These are phyloP conservation scores for Malus hybrid DNA, from an alignment of 331 rosid genomes.

Conservation along the genomic window DNA sequence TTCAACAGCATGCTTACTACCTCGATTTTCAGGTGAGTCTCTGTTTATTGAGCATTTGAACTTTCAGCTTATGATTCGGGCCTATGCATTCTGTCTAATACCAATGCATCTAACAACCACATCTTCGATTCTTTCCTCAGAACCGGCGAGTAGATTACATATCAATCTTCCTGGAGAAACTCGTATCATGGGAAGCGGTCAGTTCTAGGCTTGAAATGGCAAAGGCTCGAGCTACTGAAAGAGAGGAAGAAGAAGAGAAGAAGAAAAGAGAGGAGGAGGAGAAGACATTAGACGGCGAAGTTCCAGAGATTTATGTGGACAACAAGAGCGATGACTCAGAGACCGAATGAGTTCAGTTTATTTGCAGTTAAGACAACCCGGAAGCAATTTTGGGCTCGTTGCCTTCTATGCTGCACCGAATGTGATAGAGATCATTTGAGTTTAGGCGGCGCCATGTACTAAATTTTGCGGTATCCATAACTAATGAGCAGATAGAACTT, in stretches of 20 bases:
- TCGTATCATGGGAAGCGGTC: slow-evolving; percentile 80
- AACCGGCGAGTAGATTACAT: slow-evolving; percentile 59
- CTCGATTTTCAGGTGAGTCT: slow-evolving; percentile 73
- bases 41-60: not conserved
- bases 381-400: not conserved
- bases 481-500: not conserved
- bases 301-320: slow-evolving; percentile 31
- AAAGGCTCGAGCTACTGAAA: slow-evolving; percentile 45
- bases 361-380: not conserved
- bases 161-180: slow-evolving; percentile 65
- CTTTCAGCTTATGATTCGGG: not conserved
- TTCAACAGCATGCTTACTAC: slow-evolving; percentile 86
- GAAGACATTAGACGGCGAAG: slow-evolving; percentile 7
- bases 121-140: slow-evolving; percentile 23
- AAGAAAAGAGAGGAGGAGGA: slow-evolving; percentile 35
- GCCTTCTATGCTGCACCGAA: not conserved
- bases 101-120: not conserved
- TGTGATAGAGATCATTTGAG: not conserved
- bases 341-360: slow-evolving; percentile 20
- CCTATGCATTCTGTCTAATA: not conserved
- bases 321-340: slow-evolving; percentile 26
- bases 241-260: slow-evolving; percentile 40
- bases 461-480: not conserved
- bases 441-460: not conserved
- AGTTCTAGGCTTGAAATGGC: slow-evolving; percentile 63